Evolutionary conservation across 768 basidiomycete genomes (phyloP).

Genomic region (Boletus reticulatus): DNA sequence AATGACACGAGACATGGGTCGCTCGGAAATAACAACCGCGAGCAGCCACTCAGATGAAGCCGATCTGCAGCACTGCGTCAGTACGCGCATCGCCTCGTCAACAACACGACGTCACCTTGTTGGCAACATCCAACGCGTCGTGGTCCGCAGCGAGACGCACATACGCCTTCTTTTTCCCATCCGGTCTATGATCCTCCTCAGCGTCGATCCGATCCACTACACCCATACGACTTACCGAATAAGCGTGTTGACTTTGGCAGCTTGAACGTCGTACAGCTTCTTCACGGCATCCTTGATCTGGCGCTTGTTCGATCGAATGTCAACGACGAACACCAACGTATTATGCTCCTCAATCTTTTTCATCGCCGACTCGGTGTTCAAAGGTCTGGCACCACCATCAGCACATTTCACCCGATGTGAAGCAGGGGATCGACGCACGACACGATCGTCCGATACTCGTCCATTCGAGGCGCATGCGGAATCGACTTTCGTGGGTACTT

Average conservation of each 20-base stretch:
- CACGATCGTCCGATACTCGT: constrained; percentile 92
- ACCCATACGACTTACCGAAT: constrained; percentile 65
- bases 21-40: too few relatives aligned
- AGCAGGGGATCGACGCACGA: constrained; percentile 52
- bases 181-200: constrained; percentile 58
- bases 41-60: constrained; percentile 65
- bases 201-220: not conserved
- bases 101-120: constrained; percentile 63
- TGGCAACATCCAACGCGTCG: constrained; percentile 95
- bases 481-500: constrained; percentile 96
- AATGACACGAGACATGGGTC: not conserved
- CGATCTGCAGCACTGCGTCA: constrained; percentile 55
- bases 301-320: constrained; percentile 93
- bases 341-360: constrained; percentile 99
- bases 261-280: constrained; percentile 97
- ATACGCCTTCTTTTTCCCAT: constrained; percentile 99
- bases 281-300: constrained; percentile 99
- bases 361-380: constrained; percentile 98
- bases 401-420: not conserved
- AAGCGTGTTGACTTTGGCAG: constrained; percentile 95
- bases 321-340: constrained; percentile 97
- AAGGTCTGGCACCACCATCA: constrained; percentile 45
- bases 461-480: constrained; percentile 91
- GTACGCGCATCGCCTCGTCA: not conserved
- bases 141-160: constrained; percentile 94